phyloP scores from a whole-genome alignment of 257 asterid species.

The Plantago ovata region DNA sequence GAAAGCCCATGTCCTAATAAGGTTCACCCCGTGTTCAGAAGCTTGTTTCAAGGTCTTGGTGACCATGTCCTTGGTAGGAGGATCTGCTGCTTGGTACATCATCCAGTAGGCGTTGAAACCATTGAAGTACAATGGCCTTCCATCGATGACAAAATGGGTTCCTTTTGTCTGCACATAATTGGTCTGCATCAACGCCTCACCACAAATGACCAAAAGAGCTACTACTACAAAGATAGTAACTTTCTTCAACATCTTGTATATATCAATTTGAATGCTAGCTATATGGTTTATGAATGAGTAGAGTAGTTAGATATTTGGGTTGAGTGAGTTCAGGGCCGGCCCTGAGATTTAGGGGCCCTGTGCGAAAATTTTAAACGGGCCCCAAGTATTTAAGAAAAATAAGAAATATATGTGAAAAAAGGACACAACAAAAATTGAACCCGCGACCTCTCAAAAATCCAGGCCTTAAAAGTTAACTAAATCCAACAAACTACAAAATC shows the following conservation, averaged over 20 bases:
- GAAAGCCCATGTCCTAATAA: conserved; percentile 11
- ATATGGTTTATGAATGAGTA: too few species aligned
- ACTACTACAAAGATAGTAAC: background rate
- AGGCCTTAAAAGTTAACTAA: too few species aligned
- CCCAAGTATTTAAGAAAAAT: too few species aligned
- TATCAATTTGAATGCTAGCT: background rate
- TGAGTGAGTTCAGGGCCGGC: too few species aligned
- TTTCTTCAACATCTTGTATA: conserved; percentile 2
- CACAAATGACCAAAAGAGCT: conserved; percentile 10
- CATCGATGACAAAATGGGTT: conserved; percentile 5
- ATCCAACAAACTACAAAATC: too few species aligned
- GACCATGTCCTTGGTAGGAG: background rate
- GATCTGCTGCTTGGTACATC: conserved; percentile 11
- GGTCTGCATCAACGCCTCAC: background rate
- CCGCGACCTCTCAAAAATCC: too few species aligned
- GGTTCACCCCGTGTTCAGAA: conserved; percentile 6
- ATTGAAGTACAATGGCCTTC: conserved; percentile 11
- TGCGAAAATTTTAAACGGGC: too few species aligned
- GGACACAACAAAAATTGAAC: too few species aligned
- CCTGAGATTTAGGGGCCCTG: too few species aligned
- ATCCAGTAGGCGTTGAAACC: conserved; percentile 14
- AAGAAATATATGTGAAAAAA: too few species aligned
- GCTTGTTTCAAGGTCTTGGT: conserved; percentile 9
- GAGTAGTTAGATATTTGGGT: background rate
- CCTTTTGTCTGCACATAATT: conserved; percentile 8